These are phyloP conservation scores for Globisporangium cylindrosporum DNA, from an alignment of 352 stramenopile genomes.

Conservation along the genomic window DNA sequence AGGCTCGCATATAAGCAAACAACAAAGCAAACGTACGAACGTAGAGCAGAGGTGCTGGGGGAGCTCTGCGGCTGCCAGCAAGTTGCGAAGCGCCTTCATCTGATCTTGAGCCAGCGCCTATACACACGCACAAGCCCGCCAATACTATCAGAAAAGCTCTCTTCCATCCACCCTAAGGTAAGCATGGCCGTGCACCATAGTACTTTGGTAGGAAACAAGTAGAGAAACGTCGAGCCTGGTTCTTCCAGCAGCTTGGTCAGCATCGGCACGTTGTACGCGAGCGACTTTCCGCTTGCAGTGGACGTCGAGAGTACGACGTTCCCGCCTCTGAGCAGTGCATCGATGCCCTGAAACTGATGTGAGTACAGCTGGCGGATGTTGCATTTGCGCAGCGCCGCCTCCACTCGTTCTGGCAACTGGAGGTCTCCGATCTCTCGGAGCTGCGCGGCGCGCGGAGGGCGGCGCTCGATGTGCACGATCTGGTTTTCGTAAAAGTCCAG, in stretches of 20 bases:
- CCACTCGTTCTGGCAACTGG: constrained; percentile 35
- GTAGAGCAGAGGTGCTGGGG: constrained; percentile 51
- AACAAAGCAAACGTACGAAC: constrained; percentile 42
- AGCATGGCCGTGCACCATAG: not conserved
- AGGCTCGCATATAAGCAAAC: not conserved
- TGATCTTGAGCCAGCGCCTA: constrained; percentile 97
- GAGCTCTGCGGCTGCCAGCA: constrained; percentile 61
- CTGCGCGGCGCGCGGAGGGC: constrained; percentile 37
- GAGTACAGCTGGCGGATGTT: constrained; percentile 86
- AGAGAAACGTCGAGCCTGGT: constrained; percentile 78
- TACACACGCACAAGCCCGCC: not conserved
- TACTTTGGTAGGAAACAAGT: constrained; percentile 97
- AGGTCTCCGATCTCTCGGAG: constrained; percentile 37
- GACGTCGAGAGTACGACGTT: constrained; percentile 96
- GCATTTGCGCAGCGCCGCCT: constrained; percentile 34
- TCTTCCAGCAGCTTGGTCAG: constrained; percentile 67
- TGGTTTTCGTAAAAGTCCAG: constrained; percentile 70
- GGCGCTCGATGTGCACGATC: constrained; percentile 77
- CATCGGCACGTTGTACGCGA: constrained; percentile 96
- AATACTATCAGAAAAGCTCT: not conserved
- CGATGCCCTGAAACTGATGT: constrained; percentile 90
- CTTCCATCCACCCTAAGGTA: not conserved
- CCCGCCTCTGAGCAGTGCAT: constrained; percentile 72
- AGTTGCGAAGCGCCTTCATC: constrained; percentile 79
- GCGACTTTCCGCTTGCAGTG: constrained; percentile 95